Evolutionary conservation across 768 basidiomycete species (phyloP).

Genomic region (Amanita thiersii): DNA sequence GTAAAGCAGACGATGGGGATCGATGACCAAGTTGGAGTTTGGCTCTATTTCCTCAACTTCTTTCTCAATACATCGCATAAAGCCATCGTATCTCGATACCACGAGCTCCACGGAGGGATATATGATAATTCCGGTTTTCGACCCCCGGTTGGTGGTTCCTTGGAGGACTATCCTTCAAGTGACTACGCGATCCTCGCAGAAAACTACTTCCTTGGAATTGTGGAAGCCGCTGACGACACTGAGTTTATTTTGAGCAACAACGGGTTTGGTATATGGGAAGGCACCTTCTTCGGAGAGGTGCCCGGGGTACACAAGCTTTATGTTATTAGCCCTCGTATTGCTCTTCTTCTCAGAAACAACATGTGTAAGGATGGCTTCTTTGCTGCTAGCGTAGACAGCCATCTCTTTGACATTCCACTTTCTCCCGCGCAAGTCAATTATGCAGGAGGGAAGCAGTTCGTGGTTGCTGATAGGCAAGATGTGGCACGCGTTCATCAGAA

Average conservation of each 20-base stretch:
- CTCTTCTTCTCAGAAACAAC: constrained; percentile 15
- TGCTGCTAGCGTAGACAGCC: too few species aligned
- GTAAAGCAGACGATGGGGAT: too few species aligned
- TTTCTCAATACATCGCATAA: too few species aligned
- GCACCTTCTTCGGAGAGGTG: constrained; percentile 6
- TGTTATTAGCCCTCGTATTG: constrained; percentile 21
- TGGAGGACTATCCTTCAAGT: constrained; percentile 15
- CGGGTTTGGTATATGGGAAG: constrained; percentile 23
- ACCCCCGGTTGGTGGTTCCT: constrained; percentile 16
- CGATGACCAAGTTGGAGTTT: too few species aligned
- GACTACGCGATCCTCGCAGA: constrained; percentile 13
- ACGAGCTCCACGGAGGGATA: constrained; percentile 11
- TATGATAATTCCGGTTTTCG: constrained; percentile 12
- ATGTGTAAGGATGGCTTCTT: too few species aligned
- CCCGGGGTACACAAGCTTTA: constrained; percentile 17
- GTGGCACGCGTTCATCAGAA: too few species aligned
- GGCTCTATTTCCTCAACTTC: too few species aligned
- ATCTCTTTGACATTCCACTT: too few species aligned
- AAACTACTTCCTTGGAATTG: constrained; percentile 16
- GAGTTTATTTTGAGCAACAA: constrained; percentile 22
- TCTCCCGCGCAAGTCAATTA: too few species aligned
- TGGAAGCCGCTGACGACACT: constrained; percentile 17
- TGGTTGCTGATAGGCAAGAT: too few species aligned
- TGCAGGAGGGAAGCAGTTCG: too few species aligned
- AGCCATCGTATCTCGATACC: constrained; percentile 12